Base-by-base conservation (phyloP, 2,329 filamentous ascomycete genomes). In the Ascocoryne sarcoides region DNA sequence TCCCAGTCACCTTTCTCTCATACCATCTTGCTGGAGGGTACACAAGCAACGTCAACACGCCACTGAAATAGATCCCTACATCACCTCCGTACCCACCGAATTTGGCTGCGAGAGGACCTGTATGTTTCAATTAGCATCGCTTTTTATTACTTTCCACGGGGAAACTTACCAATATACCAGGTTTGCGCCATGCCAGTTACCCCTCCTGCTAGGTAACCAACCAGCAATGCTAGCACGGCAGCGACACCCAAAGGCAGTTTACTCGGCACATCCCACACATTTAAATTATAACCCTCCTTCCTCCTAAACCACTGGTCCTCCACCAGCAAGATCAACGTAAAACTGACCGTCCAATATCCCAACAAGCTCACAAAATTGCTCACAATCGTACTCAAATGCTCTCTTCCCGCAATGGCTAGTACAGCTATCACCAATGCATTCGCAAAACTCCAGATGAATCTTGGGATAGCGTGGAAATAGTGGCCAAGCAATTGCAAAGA, bases 391-490 rank as follows among this genome's bases (percentile, higher is more conserved):
- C 54, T 56, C 8, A 58, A 43, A 36, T 51, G 48, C 10, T 54
- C 23, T 12, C 52, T 43, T 3, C 56, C 56, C 7, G 52, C 53
- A 31, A 57, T 55, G 14, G 56, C 56, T 3, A 56, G 40, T 15
- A 56, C 43, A 9, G 48, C 52, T 26, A 57, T 46, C 2, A 57
- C 49, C 10, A 58, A 37, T 4, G 54, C 55, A 36, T 53, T 55
- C 30, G 50, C 14, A 18, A 57, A 53, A 4, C 53, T 56, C 56
- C 56, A 58, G 37, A 58, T 46, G 37, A 58, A 55, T 16, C 56
- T 49, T 4, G 56, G 56, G 17, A 69, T 42, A 29, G 54, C 55
- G 36, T 56, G 56, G 40, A 57, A 57, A 39, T 54, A 56, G 21
- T 57, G 49, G 4, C 55, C 55, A 4, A 58, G 45, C 10, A 58